Evolutionary conservation across 495 filamentous ascomycete species (phyloP).

Genomic region (Tuber brumale): DNA sequence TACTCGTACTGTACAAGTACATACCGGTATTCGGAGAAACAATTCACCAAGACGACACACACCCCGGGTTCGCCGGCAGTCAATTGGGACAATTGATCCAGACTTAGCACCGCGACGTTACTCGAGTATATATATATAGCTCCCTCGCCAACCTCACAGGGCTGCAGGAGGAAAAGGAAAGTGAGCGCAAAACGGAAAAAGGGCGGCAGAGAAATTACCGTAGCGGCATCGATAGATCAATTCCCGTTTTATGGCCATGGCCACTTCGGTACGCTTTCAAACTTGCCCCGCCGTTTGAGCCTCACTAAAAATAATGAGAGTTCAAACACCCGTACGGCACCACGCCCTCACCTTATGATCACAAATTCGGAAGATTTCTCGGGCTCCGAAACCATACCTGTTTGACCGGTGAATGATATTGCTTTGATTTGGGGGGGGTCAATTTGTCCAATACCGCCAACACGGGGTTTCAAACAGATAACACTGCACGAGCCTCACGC

Average conservation of each 20-base stretch:
- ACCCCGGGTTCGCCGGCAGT: background rate
- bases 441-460: background rate
- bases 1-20: no score
- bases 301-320: background rate
- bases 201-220: background rate
- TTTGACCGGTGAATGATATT: background rate
- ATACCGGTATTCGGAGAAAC: background rate
- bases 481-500: background rate
- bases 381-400: background rate
- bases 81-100: background rate
- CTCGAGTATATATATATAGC: background rate
- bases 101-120: background rate
- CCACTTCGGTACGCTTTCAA: background rate
- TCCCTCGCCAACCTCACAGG: background rate
- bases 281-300: background rate
- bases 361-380: background rate
- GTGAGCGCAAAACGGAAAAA: background rate
- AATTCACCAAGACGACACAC: background rate
- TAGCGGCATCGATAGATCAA: background rate
- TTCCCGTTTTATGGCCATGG: slow-evolving; percentile 5
- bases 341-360: background rate
- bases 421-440: background rate
- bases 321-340: background rate
- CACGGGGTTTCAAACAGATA: background rate
- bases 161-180: background rate